Evolutionary conservation across 1,139 yeast genomes (phyloP).

Genomic region (Nakaseomyces delphensis): DNA sequence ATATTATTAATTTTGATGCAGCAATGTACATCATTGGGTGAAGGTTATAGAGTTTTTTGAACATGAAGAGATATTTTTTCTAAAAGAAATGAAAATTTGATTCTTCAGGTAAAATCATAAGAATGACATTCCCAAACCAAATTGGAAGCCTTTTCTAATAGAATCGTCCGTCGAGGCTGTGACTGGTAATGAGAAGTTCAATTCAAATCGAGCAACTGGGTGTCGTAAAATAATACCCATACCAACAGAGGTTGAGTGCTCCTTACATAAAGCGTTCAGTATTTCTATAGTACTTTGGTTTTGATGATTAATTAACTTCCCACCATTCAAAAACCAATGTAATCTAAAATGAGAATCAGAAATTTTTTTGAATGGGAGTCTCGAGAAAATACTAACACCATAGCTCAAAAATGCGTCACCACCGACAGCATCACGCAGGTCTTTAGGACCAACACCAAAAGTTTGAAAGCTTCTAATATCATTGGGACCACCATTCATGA

Average conservation of each 20-base stretch:
- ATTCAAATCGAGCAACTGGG: constrained; percentile 85
- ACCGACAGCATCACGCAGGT: constrained; percentile 48
- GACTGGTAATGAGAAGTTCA: constrained; percentile 76
- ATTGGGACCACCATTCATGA: constrained; percentile 47
- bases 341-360: constrained; percentile 54
- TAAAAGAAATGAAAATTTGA: no score
- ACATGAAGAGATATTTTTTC: neutral
- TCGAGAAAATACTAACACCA: constrained; percentile 60
- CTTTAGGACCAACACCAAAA: constrained; percentile 84
- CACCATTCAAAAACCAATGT: constrained; percentile 67
- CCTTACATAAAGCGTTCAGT: constrained; percentile 29
- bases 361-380: constrained; percentile 48
- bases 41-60: neutral
- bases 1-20: neutral
- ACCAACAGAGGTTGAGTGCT: constrained; percentile 56
- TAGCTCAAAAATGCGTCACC: constrained; percentile 70
- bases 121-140: constrained; percentile 84
- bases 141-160: constrained; percentile 78
- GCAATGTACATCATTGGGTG: neutral
- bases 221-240: constrained; percentile 74
- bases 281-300: constrained; percentile 21
- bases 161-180: constrained; percentile 56
- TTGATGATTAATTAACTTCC: constrained; percentile 47
- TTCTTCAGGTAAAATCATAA: constrained; percentile 40
- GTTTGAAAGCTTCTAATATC: constrained; percentile 30